Base-by-base conservation (phyloP, 192 early-diverging fungal genomes). In the Linnemannia schmuckeri region DNA sequence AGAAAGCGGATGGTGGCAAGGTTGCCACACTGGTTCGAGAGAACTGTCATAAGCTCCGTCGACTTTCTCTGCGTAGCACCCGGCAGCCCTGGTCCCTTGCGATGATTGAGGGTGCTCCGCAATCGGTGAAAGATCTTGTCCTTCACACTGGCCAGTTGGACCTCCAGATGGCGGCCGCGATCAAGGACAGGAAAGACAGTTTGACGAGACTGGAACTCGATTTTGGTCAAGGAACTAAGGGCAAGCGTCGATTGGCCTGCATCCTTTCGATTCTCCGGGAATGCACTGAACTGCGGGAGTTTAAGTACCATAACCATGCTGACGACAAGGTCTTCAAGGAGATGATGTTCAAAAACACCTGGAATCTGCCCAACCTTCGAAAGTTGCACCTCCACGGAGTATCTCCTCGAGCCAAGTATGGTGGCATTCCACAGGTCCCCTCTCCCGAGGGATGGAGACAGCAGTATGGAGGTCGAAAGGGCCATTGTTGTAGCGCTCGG, bases 261-360 rank as follows among this genome's bases (percentile, higher is more conserved):
- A 61, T 61, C 55, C n/a, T 27, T 24, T 61, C 55, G 8, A 61
- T 61, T 18, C n/a, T 61, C 8, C 55, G n/a, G 8, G 55, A 27
- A 18, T 61, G 55, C 10, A 27, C 55, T 1, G 55, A 27, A n/a
- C 55, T 61, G 2, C 6, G 55, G 1, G 55, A 61, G n/a, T 61
- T 61, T 18, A 27, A 8, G 0, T 61, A 61, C 55, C 55, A 61
- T 10, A 61, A 61, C 55, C 55, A 61, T 61, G 55, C 55, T 6
- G 55, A 61, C 3, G 55, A 61, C 12, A 74, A 33, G 78, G 77
- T 90, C 70, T 90, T 90, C 63, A 85, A 87, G 70, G 80, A 88
- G 33, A 73, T 90, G 33, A 87, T 90, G 78, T n/a, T 46, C 8
- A 78, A 79, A 18, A 82, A 86, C 18, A 83, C 83, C 6, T 61